Percentiles rank a stretch among this genome's conserved stretches.
These are phyloP conservation scores for Schizochytrium sp. DNA, from an alignment of 108 stramenopile genomes.

Conservation along the genomic window DNA sequence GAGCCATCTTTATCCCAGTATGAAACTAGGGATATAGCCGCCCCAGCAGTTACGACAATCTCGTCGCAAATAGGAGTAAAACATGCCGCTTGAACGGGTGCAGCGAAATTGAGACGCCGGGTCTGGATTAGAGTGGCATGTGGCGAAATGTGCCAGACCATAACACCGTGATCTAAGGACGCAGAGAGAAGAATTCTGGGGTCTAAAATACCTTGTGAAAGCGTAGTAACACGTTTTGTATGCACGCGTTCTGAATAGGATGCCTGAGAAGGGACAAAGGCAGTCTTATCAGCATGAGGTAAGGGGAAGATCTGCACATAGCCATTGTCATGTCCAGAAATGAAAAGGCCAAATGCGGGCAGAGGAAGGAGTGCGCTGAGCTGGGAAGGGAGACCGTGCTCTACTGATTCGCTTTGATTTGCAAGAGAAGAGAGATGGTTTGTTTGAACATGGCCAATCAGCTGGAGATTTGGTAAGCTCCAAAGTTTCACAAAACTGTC, in stretches of 20 bases:
- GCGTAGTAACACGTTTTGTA: slow-evolving; percentile 5
- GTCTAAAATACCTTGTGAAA: neutral
- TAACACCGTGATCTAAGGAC: slow-evolving; percentile 40
- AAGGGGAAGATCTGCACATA: slow-evolving; percentile 1
- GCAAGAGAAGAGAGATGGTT: neutral
- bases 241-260: neutral
- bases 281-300: neutral
- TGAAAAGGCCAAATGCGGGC: neutral
- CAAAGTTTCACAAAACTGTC: slow-evolving; percentile 31
- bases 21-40: neutral
- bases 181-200: neutral
- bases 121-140: neutral
- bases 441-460: slow-evolving; percentile 6
- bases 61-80: slow-evolving; percentile 45
- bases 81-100: slow-evolving; percentile 1
- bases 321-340: slow-evolving; percentile 38
- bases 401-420: neutral
- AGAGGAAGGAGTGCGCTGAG: neutral
- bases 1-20: slow-evolving; percentile 46
- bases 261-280: neutral
- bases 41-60: slow-evolving; percentile 30
- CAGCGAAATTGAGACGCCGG: neutral
- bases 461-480: neutral
- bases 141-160: neutral
- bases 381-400: slow-evolving; percentile 9